These are phyloP conservation scores for Coemansia brasiliensis DNA, from an alignment of 192 early-diverging fungal genomes.

Conservation along the genomic window DNA sequence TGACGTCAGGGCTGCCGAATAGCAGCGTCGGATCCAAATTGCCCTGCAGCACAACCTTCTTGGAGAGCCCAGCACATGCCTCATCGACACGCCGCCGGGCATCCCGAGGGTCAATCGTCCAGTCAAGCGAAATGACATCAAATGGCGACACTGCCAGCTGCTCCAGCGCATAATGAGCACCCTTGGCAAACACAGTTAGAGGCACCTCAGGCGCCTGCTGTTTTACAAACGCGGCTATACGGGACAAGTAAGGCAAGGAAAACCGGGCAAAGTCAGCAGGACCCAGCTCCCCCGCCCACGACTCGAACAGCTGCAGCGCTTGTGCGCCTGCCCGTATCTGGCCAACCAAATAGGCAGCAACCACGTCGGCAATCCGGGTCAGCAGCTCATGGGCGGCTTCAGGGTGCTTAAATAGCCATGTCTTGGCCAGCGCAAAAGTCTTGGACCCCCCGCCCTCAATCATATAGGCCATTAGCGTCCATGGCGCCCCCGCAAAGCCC, in stretches of 20 bases:
- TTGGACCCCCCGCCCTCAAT: constrained; percentile 97
- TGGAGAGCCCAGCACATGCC: constrained; percentile 1
- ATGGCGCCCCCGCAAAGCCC: constrained; percentile 96
- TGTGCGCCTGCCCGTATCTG: constrained; percentile 97
- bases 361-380: constrained; percentile 76
- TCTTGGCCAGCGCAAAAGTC: constrained; percentile 85
- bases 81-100: constrained; percentile 31
- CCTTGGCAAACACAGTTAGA: constrained; percentile 90
- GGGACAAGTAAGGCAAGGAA: constrained; percentile 84
- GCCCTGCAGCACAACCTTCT: constrained; percentile 72
- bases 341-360: constrained; percentile 82
- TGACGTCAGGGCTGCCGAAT: constrained; percentile 72
- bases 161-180: constrained; percentile 86
- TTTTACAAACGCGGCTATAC: constrained; percentile 81
- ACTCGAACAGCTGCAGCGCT: constrained; percentile 97
- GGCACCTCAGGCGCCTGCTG: constrained; percentile 64
- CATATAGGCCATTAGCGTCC: constrained; percentile 99
- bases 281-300: constrained; percentile 91
- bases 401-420: constrained; percentile 83
- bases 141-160: constrained; percentile 67
- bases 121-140: constrained; percentile 90
- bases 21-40: constrained; percentile 91
- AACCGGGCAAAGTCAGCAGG: constrained; percentile 79
- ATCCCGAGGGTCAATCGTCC: constrained; percentile 72
- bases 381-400: constrained; percentile 77